These are phyloP conservation scores for Tetraselmis chui DNA, from an alignment of 139 green algal species.

Conservation along the genomic window DNA sequence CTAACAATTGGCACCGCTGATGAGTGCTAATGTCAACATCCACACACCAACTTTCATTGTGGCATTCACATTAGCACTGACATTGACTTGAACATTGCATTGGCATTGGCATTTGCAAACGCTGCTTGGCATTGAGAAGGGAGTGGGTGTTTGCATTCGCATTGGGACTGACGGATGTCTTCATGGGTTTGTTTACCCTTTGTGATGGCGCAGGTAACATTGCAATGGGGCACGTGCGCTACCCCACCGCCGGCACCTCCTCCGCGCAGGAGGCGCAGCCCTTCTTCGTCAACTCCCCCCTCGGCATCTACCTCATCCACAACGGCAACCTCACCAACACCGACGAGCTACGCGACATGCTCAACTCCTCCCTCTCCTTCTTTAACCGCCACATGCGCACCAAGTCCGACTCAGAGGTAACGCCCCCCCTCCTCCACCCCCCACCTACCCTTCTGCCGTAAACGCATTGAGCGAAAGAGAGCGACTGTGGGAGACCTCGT, in stretches of 20 bases:
- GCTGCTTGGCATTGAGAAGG: too few species aligned
- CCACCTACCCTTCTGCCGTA: background rate
- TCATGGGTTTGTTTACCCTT: too few species aligned
- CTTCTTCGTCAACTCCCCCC: slow-evolving; percentile 96
- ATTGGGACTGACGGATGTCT: too few species aligned
- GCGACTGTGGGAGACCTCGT: too few species aligned
- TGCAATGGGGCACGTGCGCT: slow-evolving; percentile 88
- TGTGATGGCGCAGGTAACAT: slow-evolving; percentile 46
- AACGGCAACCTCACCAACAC: slow-evolving; percentile 99
- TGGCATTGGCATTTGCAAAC: too few species aligned
- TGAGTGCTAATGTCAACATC: too few species aligned
- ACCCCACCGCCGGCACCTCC: slow-evolving; percentile 89
- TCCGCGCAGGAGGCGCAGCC: slow-evolving; percentile 92
- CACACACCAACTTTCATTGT: too few species aligned
- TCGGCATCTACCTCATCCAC: slow-evolving; percentile 98
- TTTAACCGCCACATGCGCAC: slow-evolving; percentile 87
- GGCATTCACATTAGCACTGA: too few species aligned
- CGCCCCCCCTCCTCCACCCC: background rate
- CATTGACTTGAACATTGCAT: too few species aligned
- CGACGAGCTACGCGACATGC: slow-evolving; percentile 59
- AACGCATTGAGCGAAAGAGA: too few species aligned
- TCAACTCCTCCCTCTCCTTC: slow-evolving; percentile 68
- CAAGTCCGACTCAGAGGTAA: slow-evolving; percentile 81
- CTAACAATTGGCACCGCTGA: too few species aligned
- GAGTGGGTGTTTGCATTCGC: too few species aligned